These are phyloP conservation scores for Acrocalymma vagum DNA, from an alignment of 2,329 filamentous ascomycete species.

Conservation along the genomic window DNA sequence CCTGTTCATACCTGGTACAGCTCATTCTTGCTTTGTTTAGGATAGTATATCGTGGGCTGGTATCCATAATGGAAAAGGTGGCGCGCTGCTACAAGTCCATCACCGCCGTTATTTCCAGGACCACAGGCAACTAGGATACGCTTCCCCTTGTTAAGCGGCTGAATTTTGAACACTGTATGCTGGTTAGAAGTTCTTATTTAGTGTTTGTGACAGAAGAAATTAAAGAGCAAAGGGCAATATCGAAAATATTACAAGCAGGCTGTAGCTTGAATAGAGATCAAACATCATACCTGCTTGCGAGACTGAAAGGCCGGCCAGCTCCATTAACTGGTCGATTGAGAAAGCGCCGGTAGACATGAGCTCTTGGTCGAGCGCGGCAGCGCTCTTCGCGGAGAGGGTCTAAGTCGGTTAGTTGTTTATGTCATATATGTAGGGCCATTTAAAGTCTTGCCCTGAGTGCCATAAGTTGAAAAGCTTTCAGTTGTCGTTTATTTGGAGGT, in stretches of 20 bases:
- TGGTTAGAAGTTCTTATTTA: too few relatives aligned
- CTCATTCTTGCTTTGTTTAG: conserved; percentile 89
- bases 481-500: too few relatives aligned
- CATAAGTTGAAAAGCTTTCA: conserved; percentile 13
- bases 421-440: neutral
- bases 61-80: conserved; percentile 95
- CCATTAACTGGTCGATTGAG: conserved; percentile 96
- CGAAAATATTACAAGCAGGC: neutral
- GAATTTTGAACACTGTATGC: conserved; percentile 79
- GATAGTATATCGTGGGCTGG: conserved; percentile 87
- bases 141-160: conserved; percentile 75
- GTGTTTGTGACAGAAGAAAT: too few relatives aligned
- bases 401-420: conserved; percentile 43
- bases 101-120: conserved; percentile 81
- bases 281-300: conserved; percentile 78
- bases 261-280: neutral
- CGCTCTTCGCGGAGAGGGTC: conserved; percentile 89
- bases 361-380: conserved; percentile 88
- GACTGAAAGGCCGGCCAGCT: conserved; percentile 90
- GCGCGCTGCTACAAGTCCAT: conserved; percentile 91
- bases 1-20: conserved; percentile 79
- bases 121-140: conserved; percentile 90
- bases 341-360: conserved; percentile 91
- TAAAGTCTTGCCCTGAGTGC: conserved; percentile 18
- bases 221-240: too few relatives aligned